Conservation (phyloP, 2,329 filamentous ascomycete species). For the Aspergillus sp. region DNA sequence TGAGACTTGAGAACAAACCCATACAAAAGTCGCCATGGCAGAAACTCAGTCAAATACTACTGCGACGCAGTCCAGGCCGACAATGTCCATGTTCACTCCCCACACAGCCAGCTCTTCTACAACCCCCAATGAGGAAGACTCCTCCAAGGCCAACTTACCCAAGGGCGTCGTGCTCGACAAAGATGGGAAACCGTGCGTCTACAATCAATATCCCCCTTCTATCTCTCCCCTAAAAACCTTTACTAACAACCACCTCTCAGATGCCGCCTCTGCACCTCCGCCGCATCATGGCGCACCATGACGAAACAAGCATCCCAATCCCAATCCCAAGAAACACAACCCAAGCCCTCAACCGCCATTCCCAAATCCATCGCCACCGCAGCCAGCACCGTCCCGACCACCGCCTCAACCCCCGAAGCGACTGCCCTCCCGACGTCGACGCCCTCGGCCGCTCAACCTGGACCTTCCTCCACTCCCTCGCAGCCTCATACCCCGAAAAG, state of each 20-base stretch:
- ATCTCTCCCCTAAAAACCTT: neutral
- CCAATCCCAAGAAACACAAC: constrained; percentile 8
- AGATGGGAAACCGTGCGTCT: constrained; percentile 46
- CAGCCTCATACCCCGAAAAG: constrained; percentile 72
- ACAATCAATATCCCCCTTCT: neutral
- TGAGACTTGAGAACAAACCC: too few relatives aligned
- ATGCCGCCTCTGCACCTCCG: constrained; percentile 46
- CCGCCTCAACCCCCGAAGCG: constrained; percentile 43
- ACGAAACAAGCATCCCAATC: constrained; percentile 32
- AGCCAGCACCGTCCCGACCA: constrained; percentile 23
- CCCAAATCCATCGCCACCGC: constrained; percentile 24
- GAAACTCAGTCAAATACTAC: too few relatives aligned
- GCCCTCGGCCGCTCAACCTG: constrained; percentile 80
- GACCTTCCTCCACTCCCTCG: constrained; percentile 90
- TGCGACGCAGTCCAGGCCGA: too few relatives aligned
- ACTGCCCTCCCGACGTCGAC: constrained; percentile 91
- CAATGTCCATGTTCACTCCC: too few relatives aligned
- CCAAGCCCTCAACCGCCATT: constrained; percentile 33
- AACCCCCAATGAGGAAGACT: constrained; percentile 17
- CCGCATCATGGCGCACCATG: constrained; percentile 42
- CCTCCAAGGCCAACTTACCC: constrained; percentile 27
- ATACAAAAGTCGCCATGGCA: too few relatives aligned
- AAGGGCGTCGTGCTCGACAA: constrained; percentile 47
- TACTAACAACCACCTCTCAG: constrained; percentile 19
- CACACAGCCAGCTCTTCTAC: constrained; percentile 1